These are phyloP conservation scores for Calonectria crousiana DNA, from an alignment of 2,329 filamentous ascomycete species.

Conservation along the genomic window DNA sequence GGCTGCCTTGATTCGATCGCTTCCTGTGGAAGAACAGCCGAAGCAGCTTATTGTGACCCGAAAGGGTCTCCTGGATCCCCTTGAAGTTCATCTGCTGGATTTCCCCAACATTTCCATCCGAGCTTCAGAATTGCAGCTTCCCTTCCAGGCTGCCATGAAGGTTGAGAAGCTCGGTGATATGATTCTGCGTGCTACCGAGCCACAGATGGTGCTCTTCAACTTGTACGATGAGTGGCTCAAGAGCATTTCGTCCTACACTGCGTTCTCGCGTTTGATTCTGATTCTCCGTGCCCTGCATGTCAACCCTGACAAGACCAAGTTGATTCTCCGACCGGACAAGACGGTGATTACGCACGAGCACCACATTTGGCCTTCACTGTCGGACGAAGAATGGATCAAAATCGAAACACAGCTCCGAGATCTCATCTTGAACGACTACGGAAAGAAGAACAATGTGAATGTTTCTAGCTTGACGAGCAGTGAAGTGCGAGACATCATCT, in stretches of 20 bases:
- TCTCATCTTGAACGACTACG: constrained; percentile 97
- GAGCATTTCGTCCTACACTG: constrained; percentile 97
- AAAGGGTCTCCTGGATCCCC: constrained; percentile 95
- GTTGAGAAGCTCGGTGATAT: constrained; percentile 99
- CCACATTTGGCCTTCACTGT: constrained; percentile 96
- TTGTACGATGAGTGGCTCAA: constrained; percentile 99
- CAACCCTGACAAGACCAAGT: constrained; percentile 98
- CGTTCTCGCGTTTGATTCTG: constrained; percentile 93
- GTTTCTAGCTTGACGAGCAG: constrained; percentile 95
- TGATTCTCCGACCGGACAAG: constrained; percentile 95
- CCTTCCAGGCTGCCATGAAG: constrained; percentile 99
- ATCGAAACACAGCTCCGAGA: constrained; percentile 97
- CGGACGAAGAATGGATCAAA: constrained; percentile 99
- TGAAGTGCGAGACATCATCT: constrained; percentile 97
- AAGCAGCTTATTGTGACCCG: constrained; percentile 98
- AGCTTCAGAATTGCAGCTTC: constrained; percentile 94
- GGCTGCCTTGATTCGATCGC: constrained; percentile 91
- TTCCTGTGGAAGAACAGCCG: constrained; percentile 97
- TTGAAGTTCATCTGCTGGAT: constrained; percentile 96
- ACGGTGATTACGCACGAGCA: constrained; percentile 98
- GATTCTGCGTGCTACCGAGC: constrained; percentile 96
- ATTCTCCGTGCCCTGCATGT: constrained; percentile 96
- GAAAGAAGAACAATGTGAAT: constrained; percentile 99
- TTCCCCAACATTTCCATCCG: constrained; percentile 99
- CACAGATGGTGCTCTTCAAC: constrained; percentile 99